Base-by-base conservation (phyloP, 2,329 filamentous ascomycete species). In the Trichoderma sp. region DNA sequence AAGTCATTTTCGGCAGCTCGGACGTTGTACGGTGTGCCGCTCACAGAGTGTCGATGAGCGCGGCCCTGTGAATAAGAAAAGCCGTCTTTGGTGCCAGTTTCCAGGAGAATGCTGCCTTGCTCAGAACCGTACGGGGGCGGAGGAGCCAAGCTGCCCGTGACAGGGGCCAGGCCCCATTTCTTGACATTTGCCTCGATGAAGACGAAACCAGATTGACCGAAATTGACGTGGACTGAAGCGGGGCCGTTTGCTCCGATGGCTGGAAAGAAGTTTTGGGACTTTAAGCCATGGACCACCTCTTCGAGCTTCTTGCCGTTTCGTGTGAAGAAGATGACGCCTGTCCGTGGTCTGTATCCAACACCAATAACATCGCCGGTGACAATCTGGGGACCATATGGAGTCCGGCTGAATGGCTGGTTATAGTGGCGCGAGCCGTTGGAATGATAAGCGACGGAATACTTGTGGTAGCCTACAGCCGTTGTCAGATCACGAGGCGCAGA, bases 131-230 rank as follows among this genome's bases (percentile, higher is more conserved):
- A 99, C 1, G 96, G 96, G 61, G 96, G 96, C 54, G 96, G 96
- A 18, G 96, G 96, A 32, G 96, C 96, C 70, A 99, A 85, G 76
- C 93, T 97, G 69, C 96, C 96, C 1, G 93, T 97, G 87, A 96
- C 96, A 5, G 96, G 96, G 59, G 96, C 96, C 67, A 99, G 84
- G 2, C 96, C 96, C 96, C 96, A 99, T 84, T 98, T 99, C 88
- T 99, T 99, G 70, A 99, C 96, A 76, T 99, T 99, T 71, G 95
- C 96, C 81, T 99, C 96, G 74, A 99, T 98, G 77, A 98, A 99
- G 59, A 99, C 96, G 77, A 98, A 99, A 39, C 96, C 96, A 76
- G 96, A 93, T 79, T 99, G 96, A 8, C 96, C 96, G 78, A 99
- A 96, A 79, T 99, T 99, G 77, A 98, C 96, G 78, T 99, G 95